Evolutionary conservation across 2,329 filamentous ascomycete genomes (phyloP), one percentile per base, ranked within the genome.

Genomic region (Huntiella bhutanensis): DNA sequence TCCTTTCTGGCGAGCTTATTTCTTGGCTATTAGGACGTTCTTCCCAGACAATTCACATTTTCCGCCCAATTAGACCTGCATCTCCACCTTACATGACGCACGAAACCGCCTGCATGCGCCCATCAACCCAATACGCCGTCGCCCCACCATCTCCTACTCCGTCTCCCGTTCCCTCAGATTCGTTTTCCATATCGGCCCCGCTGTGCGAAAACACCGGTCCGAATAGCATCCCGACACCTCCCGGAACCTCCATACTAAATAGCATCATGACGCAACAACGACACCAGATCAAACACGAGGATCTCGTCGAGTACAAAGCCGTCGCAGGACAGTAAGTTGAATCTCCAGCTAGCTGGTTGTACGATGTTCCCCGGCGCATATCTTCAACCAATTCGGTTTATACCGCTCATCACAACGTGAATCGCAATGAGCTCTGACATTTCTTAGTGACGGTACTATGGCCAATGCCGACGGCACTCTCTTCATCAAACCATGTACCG

Each of bases 401-500:
- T 28, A 28, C 22, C 22, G 12, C 48, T 44, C 39, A 43, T 39
- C 34, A 34, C 36, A 36, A 37, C 28, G 3, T 44, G 22, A 28
- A 28, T 28, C 22, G 22, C 22, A 28, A 28, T 28, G 22, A 28
- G 7, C 22, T 28, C 41, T 36, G 22, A 28, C 22, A 28, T 28
- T 28, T 43, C 51, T 40, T 58, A 95, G 87, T 64, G 87, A 92
- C 54, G 91, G 91, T 53, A 88, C 93, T 41, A 74, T 93, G 55
- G 86, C 80, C 58, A 85, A 93, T 57, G 69, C 73, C 47, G 77
- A 83, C 45, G 91, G 91, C 58, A 75, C 81, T 52, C 69, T 96
- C 33, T 82, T 98, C 59, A 84, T 95, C 58, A 98, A 98, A 63
- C 91, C 91, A 13, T 96, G 88, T 61, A 93, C 83, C 0, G 65